Evolutionary conservation across 1,139 yeast species (phyloP).

Genomic region (Sugiyamaella pinicola): DNA sequence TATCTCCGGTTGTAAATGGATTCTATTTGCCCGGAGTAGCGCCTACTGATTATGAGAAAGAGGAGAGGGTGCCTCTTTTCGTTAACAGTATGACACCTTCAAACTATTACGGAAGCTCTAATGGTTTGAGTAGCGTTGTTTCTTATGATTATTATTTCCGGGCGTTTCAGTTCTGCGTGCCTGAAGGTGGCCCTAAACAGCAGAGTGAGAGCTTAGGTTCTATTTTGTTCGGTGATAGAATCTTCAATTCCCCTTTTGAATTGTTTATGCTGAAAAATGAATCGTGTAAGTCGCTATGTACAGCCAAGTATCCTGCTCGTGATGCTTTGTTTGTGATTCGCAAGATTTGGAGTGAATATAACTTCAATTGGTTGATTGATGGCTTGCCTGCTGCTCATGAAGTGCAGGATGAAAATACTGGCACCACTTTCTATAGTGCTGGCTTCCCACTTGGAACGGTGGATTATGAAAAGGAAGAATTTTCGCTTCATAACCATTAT

Average conservation of each 20-base stretch:
- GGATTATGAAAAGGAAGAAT: slow-evolving; percentile 51
- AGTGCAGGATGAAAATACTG: slow-evolving; percentile 40
- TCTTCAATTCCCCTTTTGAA: slow-evolving; percentile 87
- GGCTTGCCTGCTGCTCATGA: slow-evolving; percentile 91
- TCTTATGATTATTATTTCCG: slow-evolving; percentile 76
- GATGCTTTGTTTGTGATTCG: slow-evolving; percentile 77
- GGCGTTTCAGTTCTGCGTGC: slow-evolving; percentile 81
- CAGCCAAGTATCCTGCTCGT: slow-evolving; percentile 55
- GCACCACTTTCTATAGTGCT: slow-evolving; percentile 58
- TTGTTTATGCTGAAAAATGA: slow-evolving; percentile 74
- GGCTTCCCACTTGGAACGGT: slow-evolving; percentile 75
- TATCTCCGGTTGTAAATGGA: slow-evolving; percentile 41
- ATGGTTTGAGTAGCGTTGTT: slow-evolving; percentile 35
- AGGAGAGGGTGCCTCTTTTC: slow-evolving; percentile 70
- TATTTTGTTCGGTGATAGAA: slow-evolving; percentile 91
- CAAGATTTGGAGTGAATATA: slow-evolving; percentile 78
- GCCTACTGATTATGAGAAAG: slow-evolving; percentile 79
- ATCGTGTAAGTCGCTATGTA: slow-evolving; percentile 67
- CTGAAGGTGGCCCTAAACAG: slow-evolving; percentile 61
- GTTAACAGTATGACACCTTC: slow-evolving; percentile 92
- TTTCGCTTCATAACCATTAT: slow-evolving; percentile 70
- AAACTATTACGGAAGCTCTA: slow-evolving; percentile 46
- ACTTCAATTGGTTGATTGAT: slow-evolving; percentile 90
- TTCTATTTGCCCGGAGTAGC: slow-evolving; percentile 96
- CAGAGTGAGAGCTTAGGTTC: slow-evolving; percentile 93